Evolutionary conservation across 805 yeast species (phyloP).

Genomic region (Maudiozyma saulgeensis): DNA sequence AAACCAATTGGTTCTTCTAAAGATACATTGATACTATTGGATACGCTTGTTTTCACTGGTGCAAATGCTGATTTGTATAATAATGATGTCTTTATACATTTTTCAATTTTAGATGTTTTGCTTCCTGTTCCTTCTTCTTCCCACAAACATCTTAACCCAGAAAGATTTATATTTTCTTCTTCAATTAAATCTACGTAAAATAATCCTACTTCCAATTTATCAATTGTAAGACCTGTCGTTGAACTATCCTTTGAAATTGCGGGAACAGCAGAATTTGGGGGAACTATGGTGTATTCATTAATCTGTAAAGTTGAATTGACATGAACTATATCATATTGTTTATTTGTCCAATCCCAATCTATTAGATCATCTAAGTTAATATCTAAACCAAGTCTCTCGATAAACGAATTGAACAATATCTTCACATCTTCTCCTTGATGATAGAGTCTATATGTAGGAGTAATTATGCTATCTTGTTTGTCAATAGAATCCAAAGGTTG

Average conservation of each 20-base stretch:
- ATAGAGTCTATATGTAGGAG: neutral
- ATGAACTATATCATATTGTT: constrained; percentile 12
- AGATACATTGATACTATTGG: constrained; percentile 3
- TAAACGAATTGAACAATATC: neutral
- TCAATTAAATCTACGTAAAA: constrained; percentile 21
- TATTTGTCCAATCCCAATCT: constrained; percentile 4
- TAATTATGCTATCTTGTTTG: neutral
- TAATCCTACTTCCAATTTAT: constrained; percentile 21
- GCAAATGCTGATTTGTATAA: constrained; percentile 10
- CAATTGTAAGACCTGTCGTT: neutral
- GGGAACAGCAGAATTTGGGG: constrained; percentile 3
- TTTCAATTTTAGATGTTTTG: constrained; percentile 8
- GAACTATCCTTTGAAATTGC: constrained; percentile 4
- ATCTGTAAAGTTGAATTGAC: constrained; percentile 7
- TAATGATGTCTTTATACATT: constrained; percentile 23
- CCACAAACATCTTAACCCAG: constrained; percentile 26
- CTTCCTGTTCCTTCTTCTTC: neutral
- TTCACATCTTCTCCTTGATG: neutral
- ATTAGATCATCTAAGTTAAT: neutral
- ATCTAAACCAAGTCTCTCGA: neutral
- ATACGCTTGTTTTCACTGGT: neutral
- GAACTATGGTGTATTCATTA: constrained; percentile 11
- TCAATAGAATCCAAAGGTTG: neutral
- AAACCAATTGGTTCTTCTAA: constrained; percentile 29
- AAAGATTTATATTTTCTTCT: constrained; percentile 14